Evolutionary conservation across 768 basidiomycete species (phyloP), one percentile per base, ranked within the genome.

Genomic region (Hemileccinum rubropunctum): DNA sequence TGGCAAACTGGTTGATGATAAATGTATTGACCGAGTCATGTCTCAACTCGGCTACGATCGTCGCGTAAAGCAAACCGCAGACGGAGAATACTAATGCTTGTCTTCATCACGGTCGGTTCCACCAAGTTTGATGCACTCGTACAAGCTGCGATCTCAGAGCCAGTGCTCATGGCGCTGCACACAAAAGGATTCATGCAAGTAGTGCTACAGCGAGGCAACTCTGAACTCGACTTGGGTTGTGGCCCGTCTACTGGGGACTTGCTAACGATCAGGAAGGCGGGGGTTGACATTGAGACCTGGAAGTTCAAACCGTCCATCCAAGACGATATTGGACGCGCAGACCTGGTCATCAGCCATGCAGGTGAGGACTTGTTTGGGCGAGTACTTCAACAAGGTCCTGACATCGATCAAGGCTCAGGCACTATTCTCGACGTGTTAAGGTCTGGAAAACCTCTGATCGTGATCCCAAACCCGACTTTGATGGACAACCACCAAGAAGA

Each of bases 401-500:
- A 56, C 46, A 15, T 47, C 36, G 37, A 36, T 35, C 43, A 51
- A 98, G 95, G 95, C 45, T 88, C 95, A 18, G 95, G 95, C 11
- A 97, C 95, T 4, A 94, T 98, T 60, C 77, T 98, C 27, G 91
- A 95, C 39, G 91, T 85, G 10, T 73, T 98, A 42, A 76, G 93
- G 28, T 72, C 80, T 43, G 75, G 77, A 41, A 92, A 88, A 61
- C 79, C 81, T 7, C 73, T 99, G 56, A 85, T 99, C 55, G 87
- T 90, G 4, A 84, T 97, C 3, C 94, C 94, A 11, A 99, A 99
- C 66, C 73, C 84, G 37, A 86, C 89, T 0, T 72, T 99, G 27
- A 78, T 95, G 65, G 86, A 97, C 66, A 90, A 97, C 64, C 95
- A 99, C 62, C 95, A 99, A 73, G 76, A 83, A 47, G 92, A 99